phyloP scores from a whole-genome alignment of 225 moss, liverwort and hornwort genomes.

The Sphagnum tenellum region DNA sequence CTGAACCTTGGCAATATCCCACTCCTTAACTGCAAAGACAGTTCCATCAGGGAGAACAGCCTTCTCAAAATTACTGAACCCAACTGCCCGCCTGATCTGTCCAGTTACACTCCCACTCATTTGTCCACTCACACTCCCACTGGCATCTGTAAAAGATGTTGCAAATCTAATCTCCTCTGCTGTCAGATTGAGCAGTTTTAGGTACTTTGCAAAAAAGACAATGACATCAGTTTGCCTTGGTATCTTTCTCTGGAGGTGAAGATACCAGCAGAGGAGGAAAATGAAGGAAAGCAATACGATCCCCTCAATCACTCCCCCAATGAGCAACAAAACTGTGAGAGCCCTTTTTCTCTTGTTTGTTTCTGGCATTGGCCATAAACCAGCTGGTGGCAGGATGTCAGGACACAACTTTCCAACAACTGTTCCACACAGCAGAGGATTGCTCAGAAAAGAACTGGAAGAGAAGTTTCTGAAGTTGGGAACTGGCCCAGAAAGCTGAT shows the following conservation, averaged over 20 bases:
- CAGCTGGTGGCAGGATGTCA: not conserved
- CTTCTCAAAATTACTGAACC: conserved; percentile 33
- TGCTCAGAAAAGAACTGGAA: conserved; percentile 24
- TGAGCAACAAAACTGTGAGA: conserved; percentile 7
- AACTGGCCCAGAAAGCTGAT: conserved; percentile 27
- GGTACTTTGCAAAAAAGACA: conserved; percentile 46
- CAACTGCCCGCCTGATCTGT: conserved; percentile 21
- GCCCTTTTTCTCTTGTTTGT: conserved; percentile 1
- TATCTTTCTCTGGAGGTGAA: conserved; percentile 13
- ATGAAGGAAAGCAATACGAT: conserved; percentile 17
- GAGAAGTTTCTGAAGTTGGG: conserved; percentile 26
- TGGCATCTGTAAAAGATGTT: conserved; percentile 6
- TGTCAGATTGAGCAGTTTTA: conserved; percentile 42
- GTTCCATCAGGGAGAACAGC: conserved; percentile 46
- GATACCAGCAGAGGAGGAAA: conserved; percentile 20
- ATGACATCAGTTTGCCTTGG: conserved; percentile 17
- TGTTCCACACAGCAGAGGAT: conserved; percentile 35
- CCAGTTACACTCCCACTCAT: conserved; percentile 35
- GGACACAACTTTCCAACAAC: conserved; percentile 17
- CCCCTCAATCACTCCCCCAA: conserved; percentile 37
- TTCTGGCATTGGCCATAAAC: not conserved
- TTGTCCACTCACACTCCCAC: not conserved
- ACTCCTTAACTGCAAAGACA: conserved; percentile 43
- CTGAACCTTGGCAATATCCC: conserved; percentile 26
- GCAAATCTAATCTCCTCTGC: conserved; percentile 51